Percentiles rank a stretch among this genome's conserved stretches.
phyloP scores from a whole-genome alignment of 2,329 filamentous ascomycete species.

The Fonsecaea multimorphosa region DNA sequence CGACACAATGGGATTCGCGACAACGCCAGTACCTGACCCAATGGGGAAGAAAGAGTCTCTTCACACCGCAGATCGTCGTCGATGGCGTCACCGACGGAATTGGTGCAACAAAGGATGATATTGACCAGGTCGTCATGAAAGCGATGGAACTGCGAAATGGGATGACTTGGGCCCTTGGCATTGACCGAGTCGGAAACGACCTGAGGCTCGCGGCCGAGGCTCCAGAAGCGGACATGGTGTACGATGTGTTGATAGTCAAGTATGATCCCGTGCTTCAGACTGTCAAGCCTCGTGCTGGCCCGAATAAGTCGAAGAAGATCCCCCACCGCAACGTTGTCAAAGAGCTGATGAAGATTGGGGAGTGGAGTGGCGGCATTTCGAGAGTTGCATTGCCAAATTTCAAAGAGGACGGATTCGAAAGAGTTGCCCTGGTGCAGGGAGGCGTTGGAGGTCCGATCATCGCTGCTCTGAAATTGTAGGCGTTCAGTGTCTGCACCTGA shows the following conservation, averaged over 20 bases:
- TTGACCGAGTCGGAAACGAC: conserved; percentile 31
- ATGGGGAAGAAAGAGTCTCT: conserved; percentile 30
- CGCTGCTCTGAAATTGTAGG: conserved; percentile 27
- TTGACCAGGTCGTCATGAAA: conserved; percentile 29
- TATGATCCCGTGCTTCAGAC: conserved; percentile 29
- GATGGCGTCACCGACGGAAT: conserved; percentile 32
- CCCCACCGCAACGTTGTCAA: conserved; percentile 34
- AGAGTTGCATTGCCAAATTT: conserved; percentile 17
- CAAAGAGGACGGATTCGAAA: conserved; percentile 28
- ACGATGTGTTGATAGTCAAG: conserved; percentile 30
- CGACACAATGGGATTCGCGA: conserved; percentile 29
- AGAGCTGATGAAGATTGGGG: conserved; percentile 33
- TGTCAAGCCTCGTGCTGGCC: conserved; percentile 27
- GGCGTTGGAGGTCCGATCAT: conserved; percentile 32
- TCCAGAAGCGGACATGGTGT: conserved; percentile 28
- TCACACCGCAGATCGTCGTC: conserved; percentile 35
- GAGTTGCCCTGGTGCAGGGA: conserved; percentile 33
- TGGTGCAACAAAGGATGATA: conserved; percentile 28
- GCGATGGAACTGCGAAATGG: conserved; percentile 31
- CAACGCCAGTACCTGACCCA: conserved; percentile 31
- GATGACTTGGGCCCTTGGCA: conserved; percentile 26
- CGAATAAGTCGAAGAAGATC: conserved; percentile 35
- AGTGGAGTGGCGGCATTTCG: conserved; percentile 33
- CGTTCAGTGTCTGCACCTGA: neutral
- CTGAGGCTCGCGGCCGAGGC: conserved; percentile 28